phyloP scores from a whole-genome alignment of 192 early-diverging fungal species.

The Coemansia sp. region DNA sequence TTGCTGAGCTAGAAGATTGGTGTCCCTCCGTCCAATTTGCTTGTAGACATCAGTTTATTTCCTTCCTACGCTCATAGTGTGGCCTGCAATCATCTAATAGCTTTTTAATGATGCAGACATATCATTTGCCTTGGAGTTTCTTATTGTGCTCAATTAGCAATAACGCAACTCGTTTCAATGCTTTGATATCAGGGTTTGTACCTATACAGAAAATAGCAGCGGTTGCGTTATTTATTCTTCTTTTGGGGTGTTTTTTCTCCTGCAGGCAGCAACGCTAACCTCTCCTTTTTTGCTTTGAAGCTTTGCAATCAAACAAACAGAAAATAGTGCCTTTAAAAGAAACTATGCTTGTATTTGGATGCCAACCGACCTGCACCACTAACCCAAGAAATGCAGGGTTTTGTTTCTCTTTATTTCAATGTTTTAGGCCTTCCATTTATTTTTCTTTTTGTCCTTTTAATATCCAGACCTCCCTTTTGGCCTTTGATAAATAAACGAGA shows the following conservation, averaged over 20 bases:
- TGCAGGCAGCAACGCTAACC: not conserved
- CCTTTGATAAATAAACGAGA: slow-evolving; percentile 11
- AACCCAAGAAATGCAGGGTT: not conserved
- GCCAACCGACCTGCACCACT: not conserved
- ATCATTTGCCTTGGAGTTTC: no score
- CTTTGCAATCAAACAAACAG: not conserved
- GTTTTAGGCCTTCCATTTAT: not conserved
- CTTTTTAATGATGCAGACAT: no score
- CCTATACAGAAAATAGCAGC: not conserved
- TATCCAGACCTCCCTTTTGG: slow-evolving; percentile 4
- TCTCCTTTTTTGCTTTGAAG: not conserved
- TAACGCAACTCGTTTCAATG: not conserved
- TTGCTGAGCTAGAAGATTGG: not conserved
- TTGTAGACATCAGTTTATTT: no score
- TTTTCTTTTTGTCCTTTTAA: not conserved
- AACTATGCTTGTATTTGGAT: not conserved
- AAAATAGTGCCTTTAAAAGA: not conserved
- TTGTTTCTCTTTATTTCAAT: not conserved
- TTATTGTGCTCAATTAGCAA: no score
- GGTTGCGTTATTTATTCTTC: not conserved
- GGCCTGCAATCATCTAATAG: no score
- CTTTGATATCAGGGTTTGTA: not conserved
- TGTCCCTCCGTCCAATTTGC: no score
- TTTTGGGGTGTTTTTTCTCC: not conserved
- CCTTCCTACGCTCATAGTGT: no score